Percentiles rank a stretch among this genome's conserved stretches.
phyloP scores from a whole-genome alignment of 2,329 filamentous ascomycete species.

The Botrytis fabae region DNA sequence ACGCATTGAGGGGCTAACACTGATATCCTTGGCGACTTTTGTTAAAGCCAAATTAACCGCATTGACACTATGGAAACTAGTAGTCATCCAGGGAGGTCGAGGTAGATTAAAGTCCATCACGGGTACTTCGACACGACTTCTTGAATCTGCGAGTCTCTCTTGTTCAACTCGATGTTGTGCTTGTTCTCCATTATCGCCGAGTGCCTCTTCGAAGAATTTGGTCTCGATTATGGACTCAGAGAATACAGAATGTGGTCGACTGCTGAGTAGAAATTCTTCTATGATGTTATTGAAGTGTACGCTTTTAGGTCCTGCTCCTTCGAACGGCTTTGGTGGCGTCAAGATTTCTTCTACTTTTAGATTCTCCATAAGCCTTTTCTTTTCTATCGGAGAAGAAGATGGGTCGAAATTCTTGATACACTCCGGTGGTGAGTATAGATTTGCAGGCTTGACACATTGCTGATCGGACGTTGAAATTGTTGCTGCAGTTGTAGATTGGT shows the following conservation, averaged over 20 bases:
- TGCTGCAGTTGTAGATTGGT: neutral
- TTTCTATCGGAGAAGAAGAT: conserved; percentile 19
- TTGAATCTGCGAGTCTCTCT: conserved; percentile 42
- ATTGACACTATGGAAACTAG: conserved; percentile 25
- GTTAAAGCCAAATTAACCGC: conserved; percentile 39
- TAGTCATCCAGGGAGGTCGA: conserved; percentile 49
- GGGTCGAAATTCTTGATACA: conserved; percentile 22
- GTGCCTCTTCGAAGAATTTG: conserved; percentile 36
- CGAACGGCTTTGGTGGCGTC: conserved; percentile 33
- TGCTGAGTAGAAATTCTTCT: conserved; percentile 30
- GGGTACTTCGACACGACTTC: conserved; percentile 50
- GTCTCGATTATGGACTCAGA: conserved; percentile 23
- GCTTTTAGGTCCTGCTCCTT: conserved; percentile 25
- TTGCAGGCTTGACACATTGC: conserved; percentile 64
- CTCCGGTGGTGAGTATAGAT: conserved; percentile 50
- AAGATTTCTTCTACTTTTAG: conserved; percentile 39
- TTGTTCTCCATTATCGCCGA: conserved; percentile 29
- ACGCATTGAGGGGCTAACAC: conserved; percentile 36
- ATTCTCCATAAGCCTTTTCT: conserved; percentile 26
- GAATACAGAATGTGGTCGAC: conserved; percentile 16
- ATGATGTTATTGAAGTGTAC: conserved; percentile 37
- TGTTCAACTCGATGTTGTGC: conserved; percentile 36
- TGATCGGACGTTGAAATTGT: conserved; percentile 31
- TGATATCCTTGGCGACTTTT: conserved; percentile 31
- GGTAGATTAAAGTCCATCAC: conserved; percentile 46